phyloP scores from a whole-genome alignment of 495 filamentous ascomycete species.

The Choiromyces venosus region DNA sequence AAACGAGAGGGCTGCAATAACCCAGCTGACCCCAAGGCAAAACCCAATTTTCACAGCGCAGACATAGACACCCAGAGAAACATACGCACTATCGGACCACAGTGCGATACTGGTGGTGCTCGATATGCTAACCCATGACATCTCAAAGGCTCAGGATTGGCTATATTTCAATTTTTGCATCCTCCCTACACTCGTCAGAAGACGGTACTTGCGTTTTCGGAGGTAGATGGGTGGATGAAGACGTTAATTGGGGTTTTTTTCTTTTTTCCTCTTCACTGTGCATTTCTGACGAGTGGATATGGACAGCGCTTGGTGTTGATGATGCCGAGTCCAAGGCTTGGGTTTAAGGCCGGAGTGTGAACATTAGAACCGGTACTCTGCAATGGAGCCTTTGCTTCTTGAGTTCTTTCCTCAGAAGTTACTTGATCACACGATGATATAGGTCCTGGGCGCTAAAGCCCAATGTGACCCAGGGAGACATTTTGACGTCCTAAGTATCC shows the following conservation, averaged over 20 bases:
- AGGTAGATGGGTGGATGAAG: neutral
- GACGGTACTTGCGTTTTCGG: neutral
- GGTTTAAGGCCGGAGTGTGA: no score
- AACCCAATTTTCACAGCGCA: neutral
- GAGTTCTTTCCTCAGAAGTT: neutral
- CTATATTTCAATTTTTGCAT: neutral
- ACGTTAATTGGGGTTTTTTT: neutral
- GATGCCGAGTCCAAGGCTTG: neutral
- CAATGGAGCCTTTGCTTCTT: neutral
- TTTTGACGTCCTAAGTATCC: neutral
- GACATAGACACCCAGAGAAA: neutral
- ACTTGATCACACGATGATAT: neutral
- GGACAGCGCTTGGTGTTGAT: neutral
- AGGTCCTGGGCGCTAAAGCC: neutral
- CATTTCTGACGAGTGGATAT: neutral
- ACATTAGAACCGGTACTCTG: no score
- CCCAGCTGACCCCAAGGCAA: neutral
- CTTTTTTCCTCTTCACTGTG: neutral
- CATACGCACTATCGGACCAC: neutral
- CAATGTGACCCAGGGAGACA: neutral
- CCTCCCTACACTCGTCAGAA: neutral
- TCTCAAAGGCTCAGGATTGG: neutral
- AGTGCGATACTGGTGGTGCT: neutral
- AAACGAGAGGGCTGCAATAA: neutral
- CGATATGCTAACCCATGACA: neutral